A percentile compares a stretch with the other conserved stretches of the same genome.
Evolutionary conservation across 2,329 filamentous ascomycete species (phyloP).

Genomic region (Ceratocystis lukuohia): DNA sequence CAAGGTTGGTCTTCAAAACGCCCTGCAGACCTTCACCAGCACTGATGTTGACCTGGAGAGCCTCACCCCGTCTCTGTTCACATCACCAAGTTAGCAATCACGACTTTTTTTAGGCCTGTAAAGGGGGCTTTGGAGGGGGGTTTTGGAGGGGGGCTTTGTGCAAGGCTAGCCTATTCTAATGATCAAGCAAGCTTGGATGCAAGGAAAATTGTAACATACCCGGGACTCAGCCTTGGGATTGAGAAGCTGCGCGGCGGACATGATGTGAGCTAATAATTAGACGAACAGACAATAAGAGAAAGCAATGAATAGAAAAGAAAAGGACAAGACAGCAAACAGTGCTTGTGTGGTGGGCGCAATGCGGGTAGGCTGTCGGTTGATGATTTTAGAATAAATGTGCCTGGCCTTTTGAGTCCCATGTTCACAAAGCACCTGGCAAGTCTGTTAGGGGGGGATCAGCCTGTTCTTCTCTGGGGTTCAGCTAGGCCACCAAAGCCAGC

Average conservation of each 20-base stretch:
- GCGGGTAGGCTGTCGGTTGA: slow-evolving; percentile 11
- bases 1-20: slow-evolving; percentile 93
- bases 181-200: slow-evolving; percentile 3
- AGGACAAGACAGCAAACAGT: slow-evolving; percentile 9
- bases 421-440: neutral
- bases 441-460: neutral
- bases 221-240: slow-evolving; percentile 98
- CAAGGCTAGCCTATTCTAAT: slow-evolving; percentile 8
- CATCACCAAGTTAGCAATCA: slow-evolving; percentile 14
- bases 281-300: slow-evolving; percentile 22
- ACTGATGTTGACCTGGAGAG: slow-evolving; percentile 89
- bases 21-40: slow-evolving; percentile 85
- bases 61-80: slow-evolving; percentile 80
- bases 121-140: neutral
- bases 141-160: neutral
- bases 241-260: slow-evolving; percentile 96
- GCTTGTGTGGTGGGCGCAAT: slow-evolving; percentile 6
- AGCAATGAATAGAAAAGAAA: slow-evolving; percentile 22
- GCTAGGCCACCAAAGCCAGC: neutral
- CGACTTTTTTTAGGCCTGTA: neutral
- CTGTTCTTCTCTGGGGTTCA: neutral
- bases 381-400: slow-evolving; percentile 12
- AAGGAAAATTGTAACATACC: slow-evolving; percentile 41
- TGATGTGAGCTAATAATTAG: slow-evolving; percentile 28
- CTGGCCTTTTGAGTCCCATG: slow-evolving; percentile 9